Evolutionary conservation across 176 grass and related monocot genomes (phyloP).

Genomic region (Musa schizocarpa): DNA sequence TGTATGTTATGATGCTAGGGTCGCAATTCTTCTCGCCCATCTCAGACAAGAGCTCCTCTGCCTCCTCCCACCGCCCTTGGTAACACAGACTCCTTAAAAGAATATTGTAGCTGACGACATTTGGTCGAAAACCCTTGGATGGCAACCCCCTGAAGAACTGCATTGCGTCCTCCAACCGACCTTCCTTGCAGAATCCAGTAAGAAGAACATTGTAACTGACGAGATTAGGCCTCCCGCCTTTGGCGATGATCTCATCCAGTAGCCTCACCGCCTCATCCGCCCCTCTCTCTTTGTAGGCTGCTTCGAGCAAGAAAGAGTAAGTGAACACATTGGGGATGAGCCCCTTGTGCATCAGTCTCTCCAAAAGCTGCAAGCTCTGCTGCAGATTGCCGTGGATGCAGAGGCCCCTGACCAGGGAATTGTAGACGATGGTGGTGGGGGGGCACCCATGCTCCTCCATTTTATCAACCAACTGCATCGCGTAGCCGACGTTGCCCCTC

Average conservation of each 20-base stretch:
- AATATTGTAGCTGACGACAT: slow-evolving; percentile 27
- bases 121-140: slow-evolving; percentile 16
- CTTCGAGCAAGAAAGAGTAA: slow-evolving; percentile 23
- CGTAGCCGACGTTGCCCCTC: slow-evolving; percentile 20
- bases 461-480: slow-evolving; percentile 23
- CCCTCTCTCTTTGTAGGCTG: slow-evolving; percentile 23
- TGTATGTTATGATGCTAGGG: slow-evolving; percentile 17
- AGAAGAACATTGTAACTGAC: slow-evolving; percentile 29
- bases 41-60: slow-evolving; percentile 18
- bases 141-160: slow-evolving; percentile 13
- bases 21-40: slow-evolving; percentile 12
- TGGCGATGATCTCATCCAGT: slow-evolving; percentile 15
- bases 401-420: slow-evolving; percentile 22
- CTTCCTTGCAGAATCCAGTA: slow-evolving; percentile 29
- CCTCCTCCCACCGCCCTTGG: slow-evolving; percentile 20
- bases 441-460: slow-evolving; percentile 15
- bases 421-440: slow-evolving; percentile 24
- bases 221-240: slow-evolving; percentile 21
- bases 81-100: slow-evolving; percentile 23
- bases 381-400: slow-evolving; percentile 25
- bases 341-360: slow-evolving; percentile 16
- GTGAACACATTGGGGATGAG: slow-evolving; percentile 22
- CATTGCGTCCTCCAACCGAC: slow-evolving; percentile 20
- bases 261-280: slow-evolving; percentile 20
- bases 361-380: slow-evolving; percentile 23